phyloP scores from a whole-genome alignment of 1,284 basidiomycete genomes.

The Peniophora sp. region DNA sequence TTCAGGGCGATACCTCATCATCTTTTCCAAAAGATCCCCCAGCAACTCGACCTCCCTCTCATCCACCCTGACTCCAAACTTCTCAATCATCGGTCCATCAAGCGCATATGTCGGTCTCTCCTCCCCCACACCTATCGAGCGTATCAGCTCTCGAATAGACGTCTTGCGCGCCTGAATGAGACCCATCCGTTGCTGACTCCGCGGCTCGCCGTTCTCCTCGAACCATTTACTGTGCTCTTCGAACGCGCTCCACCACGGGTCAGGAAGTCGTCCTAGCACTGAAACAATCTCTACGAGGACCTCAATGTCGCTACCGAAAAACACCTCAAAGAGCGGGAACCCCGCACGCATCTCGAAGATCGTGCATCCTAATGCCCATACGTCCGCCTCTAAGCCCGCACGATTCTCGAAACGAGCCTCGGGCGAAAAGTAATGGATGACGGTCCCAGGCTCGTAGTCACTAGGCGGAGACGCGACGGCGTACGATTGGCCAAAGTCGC shows the following conservation, averaged over 20 bases:
- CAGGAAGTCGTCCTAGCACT: conserved; percentile 25
- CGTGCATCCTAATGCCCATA: conserved; percentile 28
- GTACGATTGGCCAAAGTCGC: conserved; percentile 11
- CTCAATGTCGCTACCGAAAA: conserved; percentile 14
- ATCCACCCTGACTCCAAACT: conserved; percentile 15
- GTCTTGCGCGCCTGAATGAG: no score
- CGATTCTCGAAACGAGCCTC: conserved; percentile 22
- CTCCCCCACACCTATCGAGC: no score
- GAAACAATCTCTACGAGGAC: no score
- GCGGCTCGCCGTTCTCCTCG: conserved; percentile 10
- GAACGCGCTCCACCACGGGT: conserved; percentile 27
- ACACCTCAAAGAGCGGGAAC: conserved; percentile 25
- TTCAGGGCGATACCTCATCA: conserved; percentile 28
- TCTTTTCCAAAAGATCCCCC: conserved; percentile 28
- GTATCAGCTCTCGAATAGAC: no score
- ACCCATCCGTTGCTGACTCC: no score
- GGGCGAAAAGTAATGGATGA: conserved; percentile 24
- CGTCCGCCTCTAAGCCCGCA: conserved; percentile 18
- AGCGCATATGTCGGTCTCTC: no score
- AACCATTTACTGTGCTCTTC: conserved; percentile 21
- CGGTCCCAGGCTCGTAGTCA: conserved; percentile 20
- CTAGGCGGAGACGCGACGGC: conserved; percentile 13
- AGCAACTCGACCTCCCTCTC: conserved; percentile 26
- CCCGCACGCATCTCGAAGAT: conserved; percentile 31
- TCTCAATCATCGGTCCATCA: conserved; percentile 23